Base-by-base conservation (phyloP, 2,329 filamentous ascomycete species). In the Corynespora cassiicola region DNA sequence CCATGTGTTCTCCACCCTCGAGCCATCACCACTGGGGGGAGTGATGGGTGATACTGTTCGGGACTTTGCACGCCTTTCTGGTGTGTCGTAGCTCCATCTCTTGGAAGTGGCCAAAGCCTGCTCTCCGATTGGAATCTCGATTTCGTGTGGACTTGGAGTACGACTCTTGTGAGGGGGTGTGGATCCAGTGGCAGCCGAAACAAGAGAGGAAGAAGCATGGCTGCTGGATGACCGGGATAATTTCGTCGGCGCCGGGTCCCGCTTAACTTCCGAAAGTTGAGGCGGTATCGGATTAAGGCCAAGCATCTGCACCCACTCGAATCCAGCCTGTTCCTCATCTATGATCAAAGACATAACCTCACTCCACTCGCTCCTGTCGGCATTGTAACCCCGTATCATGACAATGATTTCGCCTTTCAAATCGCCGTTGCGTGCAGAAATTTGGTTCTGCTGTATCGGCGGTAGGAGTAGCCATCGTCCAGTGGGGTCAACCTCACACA, bases 291-390 rank as follows among this genome's bases (percentile, higher is more conserved):
- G 85, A 21, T 75, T 74, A 19, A 80, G 68, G n/a, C 83, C 82
- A n/a, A 97, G 73, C 69, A 96, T 88, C 24, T 87, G 80, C 23
- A 96, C 75, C 94, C 94, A 99, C 68, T 97, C 94, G 11, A 81
- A 73, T 5, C 86, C 84, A 42, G 90, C 84, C 39, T 88, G 85
- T 46, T 90, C 85, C 59, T 88, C 82, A 36, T 91, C 86, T 3
- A 87, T 82, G 7, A 77, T 80, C 11, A 97, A 75, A n/a, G 82
- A 85, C 42, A 97, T 74, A 6, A 95, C 74, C 69, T 99, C 91
- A 46, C 85, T 85, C 91, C 92, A 97, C 49, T 87, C 82, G 35
- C 79, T 69, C 15, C 75, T 74, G 30, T 75, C 74, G 6, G 77
- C 79, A 23, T 82, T 80, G 46, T 75, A 74, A 25, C 90, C 90